Base-by-base conservation (phyloP, 2,329 filamentous ascomycete genomes). In the Botrytis fragariae region DNA sequence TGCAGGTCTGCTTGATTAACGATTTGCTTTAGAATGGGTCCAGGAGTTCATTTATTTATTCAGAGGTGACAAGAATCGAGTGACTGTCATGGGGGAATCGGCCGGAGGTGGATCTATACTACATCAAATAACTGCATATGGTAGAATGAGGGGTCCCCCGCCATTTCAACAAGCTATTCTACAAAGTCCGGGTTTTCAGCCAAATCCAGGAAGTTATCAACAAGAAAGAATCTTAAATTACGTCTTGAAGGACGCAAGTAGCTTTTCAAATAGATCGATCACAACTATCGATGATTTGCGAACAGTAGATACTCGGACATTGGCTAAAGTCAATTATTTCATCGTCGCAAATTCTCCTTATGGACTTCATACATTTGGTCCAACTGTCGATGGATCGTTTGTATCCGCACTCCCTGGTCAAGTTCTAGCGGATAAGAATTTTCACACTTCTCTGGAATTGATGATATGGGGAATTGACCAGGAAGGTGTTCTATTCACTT, bases 121-220 rank as follows among this genome's bases (percentile, higher is more conserved):
- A 80, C 86, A 88, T 76, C 86, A 89, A 72, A 84, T 88, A 73
- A 88, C 86, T 42, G 82, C 86, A 0, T 86, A 82, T 73, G 86
- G 86, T 42, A 86, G 85, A 3, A 60, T 62, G 18, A 78, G 77
- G 35, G 77, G 75, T 7, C 73, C 71, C 22, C 77, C 78, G 8
- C 85, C 84, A 1, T 87, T 87, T 78, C 81, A 82, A 54, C 82
- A 84, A 76, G 80, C 81, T 20, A 79, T 82, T 35, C 42, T 78
- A 10, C 79, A 81, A 73, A 79, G 77, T 72, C 77, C 77, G 9
- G 78, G 73, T 3, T 79, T 76, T 51, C 48, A 60, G 18, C 76
- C 70, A 54, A 65, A 51, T n/a, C 37, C 42, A n/a, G 44, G 39
- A 29, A 39, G n/a, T 37, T 22, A n/a, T 25, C 32, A 65, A 29